A percentile compares a stretch with the other conserved stretches of the same genome.
Conservation (phyloP, 73 alveolate genomes). For the Symbiodinium pilosum region DNA sequence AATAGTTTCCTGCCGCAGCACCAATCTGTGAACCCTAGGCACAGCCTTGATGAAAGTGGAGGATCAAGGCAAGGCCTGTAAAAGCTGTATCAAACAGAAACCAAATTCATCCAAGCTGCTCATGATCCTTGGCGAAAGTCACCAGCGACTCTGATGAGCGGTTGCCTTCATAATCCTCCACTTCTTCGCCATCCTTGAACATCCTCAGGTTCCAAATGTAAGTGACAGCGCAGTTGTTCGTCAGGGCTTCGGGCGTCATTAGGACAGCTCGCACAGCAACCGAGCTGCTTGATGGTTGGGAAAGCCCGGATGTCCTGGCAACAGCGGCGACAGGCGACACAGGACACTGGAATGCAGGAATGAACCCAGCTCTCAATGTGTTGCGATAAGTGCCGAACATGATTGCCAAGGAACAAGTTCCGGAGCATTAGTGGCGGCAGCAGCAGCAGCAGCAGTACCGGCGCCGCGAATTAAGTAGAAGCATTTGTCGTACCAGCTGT, state of each 20-base stretch:
- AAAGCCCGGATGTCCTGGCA: constrained; percentile 34
- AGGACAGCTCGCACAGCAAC: background rate
- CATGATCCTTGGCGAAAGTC: constrained; percentile 76
- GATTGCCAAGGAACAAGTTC: too few species aligned
- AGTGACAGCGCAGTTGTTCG: background rate
- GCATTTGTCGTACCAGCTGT: background rate
- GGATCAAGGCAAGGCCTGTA: background rate
- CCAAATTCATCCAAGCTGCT: constrained; percentile 4
- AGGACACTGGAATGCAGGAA: too few species aligned
- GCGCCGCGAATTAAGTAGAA: background rate
- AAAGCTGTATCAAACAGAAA: background rate
- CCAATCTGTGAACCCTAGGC: too few species aligned
- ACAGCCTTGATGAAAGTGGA: background rate
- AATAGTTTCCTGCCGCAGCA: constrained; percentile 32
- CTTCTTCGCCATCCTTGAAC: constrained; percentile 82
- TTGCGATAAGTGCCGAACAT: too few species aligned
- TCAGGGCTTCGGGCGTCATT: background rate
- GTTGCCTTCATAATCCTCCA: constrained; percentile 73
- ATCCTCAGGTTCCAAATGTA: background rate
- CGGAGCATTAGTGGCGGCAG: too few species aligned
- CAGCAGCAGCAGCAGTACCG: too few species aligned
- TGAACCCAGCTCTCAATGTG: too few species aligned
- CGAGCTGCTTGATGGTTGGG: constrained; percentile 70
- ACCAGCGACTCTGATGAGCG: constrained; percentile 57
- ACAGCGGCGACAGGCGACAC: background rate